These are phyloP conservation scores for Globisporangium parvum DNA, from an alignment of 352 stramenopile genomes.

Conservation along the genomic window DNA sequence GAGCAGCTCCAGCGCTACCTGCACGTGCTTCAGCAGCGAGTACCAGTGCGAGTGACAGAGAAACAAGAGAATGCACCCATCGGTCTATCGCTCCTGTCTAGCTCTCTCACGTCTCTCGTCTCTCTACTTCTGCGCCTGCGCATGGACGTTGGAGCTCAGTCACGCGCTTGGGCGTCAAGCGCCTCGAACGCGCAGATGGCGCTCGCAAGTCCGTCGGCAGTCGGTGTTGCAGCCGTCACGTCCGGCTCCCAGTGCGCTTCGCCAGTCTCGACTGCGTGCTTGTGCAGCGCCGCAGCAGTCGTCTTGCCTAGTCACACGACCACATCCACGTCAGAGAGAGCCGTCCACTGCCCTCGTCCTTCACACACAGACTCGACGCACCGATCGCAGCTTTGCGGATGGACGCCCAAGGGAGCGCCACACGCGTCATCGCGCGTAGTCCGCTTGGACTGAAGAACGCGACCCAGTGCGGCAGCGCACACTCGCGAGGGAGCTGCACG, in stretches of 20 bases:
- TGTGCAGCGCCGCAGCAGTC: conserved; percentile 44
- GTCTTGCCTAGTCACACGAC: conserved; percentile 43
- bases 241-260: conserved; percentile 41
- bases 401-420: conserved; percentile 37
- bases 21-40: too few relatives aligned
- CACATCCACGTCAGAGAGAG: too few relatives aligned
- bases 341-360: neutral
- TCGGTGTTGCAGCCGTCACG: conserved; percentile 51
- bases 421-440: conserved; percentile 41
- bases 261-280: conserved; percentile 30
- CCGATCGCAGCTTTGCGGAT: conserved; percentile 77
- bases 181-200: conserved; percentile 45
- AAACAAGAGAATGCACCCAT: too few relatives aligned
- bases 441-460: conserved; percentile 82
- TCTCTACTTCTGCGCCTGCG: too few relatives aligned
- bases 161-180: too few relatives aligned
- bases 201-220: conserved; percentile 36
- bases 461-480: conserved; percentile 47
- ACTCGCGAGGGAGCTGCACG: conserved; percentile 33
- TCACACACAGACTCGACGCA: conserved; percentile 15
- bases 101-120: too few relatives aligned
- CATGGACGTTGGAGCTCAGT: too few relatives aligned
- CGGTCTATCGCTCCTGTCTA: too few relatives aligned
- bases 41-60: too few relatives aligned
- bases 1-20: too few relatives aligned